Percentiles rank a stretch among this genome's conserved stretches.
Conservation (phyloP, 305 asterid species). For the Fraxinus velutina region DNA sequence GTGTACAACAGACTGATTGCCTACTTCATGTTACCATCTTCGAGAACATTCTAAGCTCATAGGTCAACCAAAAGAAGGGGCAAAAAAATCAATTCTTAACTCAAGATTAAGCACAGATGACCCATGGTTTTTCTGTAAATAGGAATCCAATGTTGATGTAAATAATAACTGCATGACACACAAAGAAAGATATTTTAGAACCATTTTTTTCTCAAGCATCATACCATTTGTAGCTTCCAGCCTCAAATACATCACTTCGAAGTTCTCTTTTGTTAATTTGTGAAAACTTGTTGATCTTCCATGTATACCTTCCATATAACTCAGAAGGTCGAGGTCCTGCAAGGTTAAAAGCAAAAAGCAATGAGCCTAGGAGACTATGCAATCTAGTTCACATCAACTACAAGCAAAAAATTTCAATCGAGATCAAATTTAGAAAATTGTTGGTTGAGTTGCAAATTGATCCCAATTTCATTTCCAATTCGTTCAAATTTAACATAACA, state of each 20-base stretch:
- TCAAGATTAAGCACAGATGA: background rate
- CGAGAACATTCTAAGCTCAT: background rate
- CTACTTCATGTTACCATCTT: background rate
- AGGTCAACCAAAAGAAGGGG: background rate
- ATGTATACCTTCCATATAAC: constrained; percentile 76
- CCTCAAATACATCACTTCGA: constrained; percentile 83
- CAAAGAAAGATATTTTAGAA: background rate
- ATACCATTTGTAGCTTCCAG: constrained; percentile 95
- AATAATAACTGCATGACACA: background rate
- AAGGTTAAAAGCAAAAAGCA: constrained; percentile 20
- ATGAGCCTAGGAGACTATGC: background rate
- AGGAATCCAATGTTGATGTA: background rate
- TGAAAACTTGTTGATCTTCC: constrained; percentile 90
- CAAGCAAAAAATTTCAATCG: background rate
- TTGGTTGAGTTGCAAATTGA: background rate
- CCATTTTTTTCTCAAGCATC: constrained; percentile 2
- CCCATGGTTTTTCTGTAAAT: background rate
- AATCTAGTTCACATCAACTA: background rate
- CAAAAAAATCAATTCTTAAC: background rate
- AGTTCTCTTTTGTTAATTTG: constrained; percentile 89
- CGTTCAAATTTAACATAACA: background rate
- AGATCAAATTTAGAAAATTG: background rate
- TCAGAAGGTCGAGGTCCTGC: constrained; percentile 81
- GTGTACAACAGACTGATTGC: background rate
- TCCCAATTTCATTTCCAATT: background rate